These are phyloP conservation scores for Arthroderma sp. DNA, from an alignment of 2,329 filamentous ascomycete species.

Conservation along the genomic window DNA sequence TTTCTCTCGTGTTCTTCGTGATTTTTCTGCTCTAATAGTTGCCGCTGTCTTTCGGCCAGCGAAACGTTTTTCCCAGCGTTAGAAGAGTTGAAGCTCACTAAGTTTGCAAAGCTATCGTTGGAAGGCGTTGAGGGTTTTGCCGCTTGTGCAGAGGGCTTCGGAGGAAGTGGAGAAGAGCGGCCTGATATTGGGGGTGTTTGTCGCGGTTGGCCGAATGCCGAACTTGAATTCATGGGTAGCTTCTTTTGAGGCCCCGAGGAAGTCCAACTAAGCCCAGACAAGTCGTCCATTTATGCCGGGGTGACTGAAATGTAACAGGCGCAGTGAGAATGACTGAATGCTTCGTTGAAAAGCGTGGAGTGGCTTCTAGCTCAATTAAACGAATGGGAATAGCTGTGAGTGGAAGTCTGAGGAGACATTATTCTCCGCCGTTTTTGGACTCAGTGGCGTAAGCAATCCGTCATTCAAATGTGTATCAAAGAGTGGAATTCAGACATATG, in stretches of 20 bases:
- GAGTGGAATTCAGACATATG: too few species aligned
- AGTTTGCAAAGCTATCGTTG: slow-evolving; percentile 47
- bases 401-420: too few species aligned
- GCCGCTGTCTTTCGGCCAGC: slow-evolving; percentile 51
- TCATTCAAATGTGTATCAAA: too few species aligned
- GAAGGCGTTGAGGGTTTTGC: slow-evolving; percentile 27
- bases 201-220: slow-evolving; percentile 24
- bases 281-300: slow-evolving; percentile 30
- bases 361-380: too few species aligned
- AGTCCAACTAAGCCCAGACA: slow-evolving; percentile 34
- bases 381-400: too few species aligned
- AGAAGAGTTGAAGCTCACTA: slow-evolving; percentile 44
- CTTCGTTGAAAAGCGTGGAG: too few species aligned
- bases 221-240: slow-evolving; percentile 22
- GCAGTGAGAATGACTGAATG: too few species aligned
- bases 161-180: slow-evolving; percentile 31
- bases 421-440: too few species aligned
- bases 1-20: slow-evolving; percentile 62
- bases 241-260: slow-evolving; percentile 23
- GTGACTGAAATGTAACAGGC: too few species aligned
- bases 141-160: slow-evolving; percentile 19
- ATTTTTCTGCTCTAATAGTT: slow-evolving; percentile 61
- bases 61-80: slow-evolving; percentile 52
- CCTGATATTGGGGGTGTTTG: slow-evolving; percentile 28
- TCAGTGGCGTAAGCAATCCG: too few species aligned